Percentiles rank a stretch among this genome's conserved stretches.
phyloP scores from a whole-genome alignment of 78 protist species.

The Salpingoeca rosetta region DNA sequence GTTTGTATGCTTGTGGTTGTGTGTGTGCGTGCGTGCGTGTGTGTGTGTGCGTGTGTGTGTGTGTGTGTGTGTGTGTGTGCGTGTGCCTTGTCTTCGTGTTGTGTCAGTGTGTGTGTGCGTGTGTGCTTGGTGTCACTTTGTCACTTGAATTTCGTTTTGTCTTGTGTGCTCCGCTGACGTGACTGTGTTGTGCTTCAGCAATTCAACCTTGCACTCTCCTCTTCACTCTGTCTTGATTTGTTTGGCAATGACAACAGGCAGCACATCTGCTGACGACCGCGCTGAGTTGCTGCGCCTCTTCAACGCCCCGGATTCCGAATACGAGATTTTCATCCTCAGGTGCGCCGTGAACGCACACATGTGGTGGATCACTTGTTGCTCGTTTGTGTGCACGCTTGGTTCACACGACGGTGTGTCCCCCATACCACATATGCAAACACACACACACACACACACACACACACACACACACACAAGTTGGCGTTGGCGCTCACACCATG shows the following conservation, averaged over 20 bases:
- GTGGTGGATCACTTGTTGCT: no score
- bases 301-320: slow-evolving; percentile 47
- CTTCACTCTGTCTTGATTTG: not conserved
- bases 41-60: not conserved
- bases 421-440: no score
- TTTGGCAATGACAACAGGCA: no score
- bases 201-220: not conserved
- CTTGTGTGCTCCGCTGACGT: not conserved
- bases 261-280: slow-evolving; percentile 73
- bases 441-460: no score
- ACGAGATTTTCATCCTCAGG: slow-evolving; percentile 43
- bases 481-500: slow-evolving; percentile 2
- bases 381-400: no score
- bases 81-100: no score
- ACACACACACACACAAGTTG: not conserved
- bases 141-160: not conserved
- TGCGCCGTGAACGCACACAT: no score
- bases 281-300: slow-evolving; percentile 25
- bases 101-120: no score
- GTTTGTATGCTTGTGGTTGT: no score
- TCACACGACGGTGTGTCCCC: slow-evolving; percentile 4
- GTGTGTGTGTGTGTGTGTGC: not conserved
- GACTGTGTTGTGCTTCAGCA: no score
- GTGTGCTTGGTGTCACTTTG: no score
- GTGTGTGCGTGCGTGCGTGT: no score